Percentiles rank a stretch among this genome's conserved stretches.
Conservation (phyloP, 2,329 filamentous ascomycete genomes). For the Calonectria pteridis region DNA sequence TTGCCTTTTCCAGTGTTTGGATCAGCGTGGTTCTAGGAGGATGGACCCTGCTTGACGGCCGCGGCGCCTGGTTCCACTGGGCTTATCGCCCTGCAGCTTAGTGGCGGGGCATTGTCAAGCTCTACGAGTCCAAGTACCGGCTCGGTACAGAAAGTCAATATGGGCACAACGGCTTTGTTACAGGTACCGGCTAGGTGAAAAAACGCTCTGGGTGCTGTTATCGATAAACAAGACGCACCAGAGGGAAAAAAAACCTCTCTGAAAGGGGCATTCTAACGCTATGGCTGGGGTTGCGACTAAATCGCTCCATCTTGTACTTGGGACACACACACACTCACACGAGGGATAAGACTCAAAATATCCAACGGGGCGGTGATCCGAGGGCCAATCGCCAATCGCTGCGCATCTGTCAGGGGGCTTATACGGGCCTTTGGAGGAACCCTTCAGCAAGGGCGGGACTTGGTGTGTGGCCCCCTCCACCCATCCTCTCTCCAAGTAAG, state of each 20-base stretch:
- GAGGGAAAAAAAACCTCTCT: background rate
- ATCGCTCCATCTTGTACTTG: background rate
- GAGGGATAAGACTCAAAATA: conserved; percentile 21
- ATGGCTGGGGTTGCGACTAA: conserved; percentile 11
- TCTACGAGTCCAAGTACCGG: background rate
- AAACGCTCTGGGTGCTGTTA: background rate
- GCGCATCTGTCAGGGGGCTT: conserved; percentile 13
- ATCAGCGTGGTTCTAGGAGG: conserved; percentile 12
- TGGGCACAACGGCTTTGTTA: background rate
- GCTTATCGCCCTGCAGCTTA: conserved; percentile 27
- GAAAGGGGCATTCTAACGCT: conserved; percentile 8
- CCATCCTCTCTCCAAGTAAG: background rate
- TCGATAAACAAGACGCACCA: conserved; percentile 1
- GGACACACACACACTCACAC: conserved; percentile 23
- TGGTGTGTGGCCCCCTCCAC: conserved; percentile 19
- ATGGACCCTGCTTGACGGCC: conserved; percentile 29
- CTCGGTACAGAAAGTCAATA: background rate
- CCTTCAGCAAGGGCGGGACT: background rate
- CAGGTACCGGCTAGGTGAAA: conserved; percentile 3
- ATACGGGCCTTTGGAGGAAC: conserved; percentile 11
- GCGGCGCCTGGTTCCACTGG: conserved; percentile 16
- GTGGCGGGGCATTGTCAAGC: conserved; percentile 13
- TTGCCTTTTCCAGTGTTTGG: conserved; percentile 1
- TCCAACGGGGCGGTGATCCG: conserved; percentile 14
- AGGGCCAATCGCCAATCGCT: conserved; percentile 16